Percentiles rank a stretch among this genome's conserved stretches.
These are phyloP conservation scores for Mesembryanthemum crystallinum DNA, from an alignment of 148 eudicot species.

Conservation along the genomic window DNA sequence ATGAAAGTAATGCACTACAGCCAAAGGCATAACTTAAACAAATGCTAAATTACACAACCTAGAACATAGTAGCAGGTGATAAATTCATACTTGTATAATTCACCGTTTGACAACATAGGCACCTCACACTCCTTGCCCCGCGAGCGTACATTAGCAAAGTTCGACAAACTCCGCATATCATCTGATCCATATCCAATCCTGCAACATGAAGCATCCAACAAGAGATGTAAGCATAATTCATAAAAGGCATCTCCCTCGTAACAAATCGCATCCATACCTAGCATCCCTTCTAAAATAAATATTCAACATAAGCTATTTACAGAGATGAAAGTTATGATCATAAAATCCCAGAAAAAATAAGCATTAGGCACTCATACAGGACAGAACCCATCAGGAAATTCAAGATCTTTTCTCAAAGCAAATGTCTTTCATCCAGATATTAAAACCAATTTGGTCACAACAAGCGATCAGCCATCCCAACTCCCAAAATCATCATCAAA, in stretches of 20 bases:
- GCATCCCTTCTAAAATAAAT: not conserved
- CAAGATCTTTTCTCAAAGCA: not conserved
- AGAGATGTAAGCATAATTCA: not conserved
- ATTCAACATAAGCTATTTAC: not conserved
- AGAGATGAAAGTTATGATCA: not conserved
- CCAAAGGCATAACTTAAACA: not conserved
- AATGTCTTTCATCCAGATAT: not conserved
- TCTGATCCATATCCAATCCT: conserved; percentile 45
- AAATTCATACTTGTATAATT: conserved; percentile 23
- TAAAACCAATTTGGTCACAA: not conserved
- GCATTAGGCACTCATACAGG: not conserved
- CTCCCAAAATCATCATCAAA: not conserved
- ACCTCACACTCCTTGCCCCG: conserved; percentile 51
- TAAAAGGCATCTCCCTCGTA: not conserved
- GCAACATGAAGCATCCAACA: conserved; percentile 20
- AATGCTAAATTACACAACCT: not conserved
- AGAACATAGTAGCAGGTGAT: conserved; percentile 5
- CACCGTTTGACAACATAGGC: conserved; percentile 46
- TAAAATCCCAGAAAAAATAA: not conserved
- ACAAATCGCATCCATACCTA: not conserved
- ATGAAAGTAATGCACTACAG: not conserved
- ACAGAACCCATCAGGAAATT: not conserved
- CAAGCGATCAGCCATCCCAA: not conserved
- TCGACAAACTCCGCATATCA: conserved; percentile 49
- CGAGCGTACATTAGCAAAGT: conserved; percentile 42